Base-by-base conservation (phyloP, 495 filamentous ascomycete species). In the Melanomma pulvis-pyrius region DNA sequence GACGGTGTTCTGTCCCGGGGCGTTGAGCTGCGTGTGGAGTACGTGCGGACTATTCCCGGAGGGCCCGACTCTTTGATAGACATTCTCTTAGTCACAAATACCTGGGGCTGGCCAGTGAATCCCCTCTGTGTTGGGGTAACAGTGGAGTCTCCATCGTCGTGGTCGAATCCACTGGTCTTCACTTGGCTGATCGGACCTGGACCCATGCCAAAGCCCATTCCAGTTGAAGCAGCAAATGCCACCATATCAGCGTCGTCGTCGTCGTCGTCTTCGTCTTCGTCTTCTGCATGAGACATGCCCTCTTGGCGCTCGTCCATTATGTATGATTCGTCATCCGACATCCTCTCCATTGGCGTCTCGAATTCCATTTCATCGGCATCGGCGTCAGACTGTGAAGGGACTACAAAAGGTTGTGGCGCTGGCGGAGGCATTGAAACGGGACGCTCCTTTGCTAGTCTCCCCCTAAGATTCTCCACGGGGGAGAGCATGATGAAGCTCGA, bases 371-470 rank as follows among this genome's bases (percentile, higher is more conserved):
- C 55, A 6, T 69, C 52, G 25, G 56, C 21, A 22, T 59, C 49
- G 13, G 58, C 21, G 0, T 34, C 21, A 19, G 59, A 17, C 7
- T 30, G 36, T 0, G 58, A 13, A 30, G 69, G 60, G 12, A 71
- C 54, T 2, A 49, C 44, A 29, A 71, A 65, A 5, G 59, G 60
- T 21, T 22, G 22, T 11, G 56, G 4, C 1, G 11, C 56, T 7
- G 61, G 60, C 19, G 59, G 55, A 22, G 69, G 69, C 69, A 71
- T 68, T 22, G 69, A 71, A 1, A 65, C 2, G 13, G 69, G 69
- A 8, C 69, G 59, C 29, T 57, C 36, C 48, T 52, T 49, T 17
- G 46, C n/a, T 17, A 52, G 12, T 29, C 57, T 57, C 47, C 46
- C 48, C 30, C 56, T 49, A 28, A 70, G 59, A 12, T 15, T 28